Conservation (phyloP, 805 yeast species). For the Yarrowia sp. region DNA sequence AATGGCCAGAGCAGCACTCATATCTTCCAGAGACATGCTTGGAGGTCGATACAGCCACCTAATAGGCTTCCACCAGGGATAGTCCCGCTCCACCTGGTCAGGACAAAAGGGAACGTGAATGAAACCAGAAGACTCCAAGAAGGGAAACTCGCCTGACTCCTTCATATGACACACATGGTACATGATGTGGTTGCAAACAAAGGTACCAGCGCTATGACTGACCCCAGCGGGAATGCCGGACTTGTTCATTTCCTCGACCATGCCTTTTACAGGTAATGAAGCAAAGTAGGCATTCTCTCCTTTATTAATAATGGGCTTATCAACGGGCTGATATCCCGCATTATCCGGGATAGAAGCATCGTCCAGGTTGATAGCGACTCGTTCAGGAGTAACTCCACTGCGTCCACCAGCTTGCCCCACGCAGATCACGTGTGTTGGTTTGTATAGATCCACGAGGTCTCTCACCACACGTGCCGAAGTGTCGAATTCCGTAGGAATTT, state of each 20-base stretch:
- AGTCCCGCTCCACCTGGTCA: background rate
- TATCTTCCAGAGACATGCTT: conserved; percentile 1
- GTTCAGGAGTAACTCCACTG: conserved; percentile 9
- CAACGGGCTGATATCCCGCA: background rate
- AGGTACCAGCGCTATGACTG: conserved; percentile 1
- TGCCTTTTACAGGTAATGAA: background rate
- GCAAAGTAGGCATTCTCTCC: background rate
- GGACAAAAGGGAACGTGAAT: conserved; percentile 6
- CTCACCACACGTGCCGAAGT: background rate
- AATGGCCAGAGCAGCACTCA: background rate
- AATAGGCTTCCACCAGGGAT: conserved; percentile 10
- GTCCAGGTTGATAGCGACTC: conserved; percentile 12
- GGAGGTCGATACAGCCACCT: conserved; percentile 11
- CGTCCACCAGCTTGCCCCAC: conserved; percentile 25
- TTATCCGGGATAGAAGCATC: conserved; percentile 14
- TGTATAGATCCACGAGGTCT: background rate
- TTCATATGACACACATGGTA: background rate
- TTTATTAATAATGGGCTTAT: background rate
- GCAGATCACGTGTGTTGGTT: background rate
- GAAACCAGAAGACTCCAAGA: background rate
- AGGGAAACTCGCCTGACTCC: conserved; percentile 13
- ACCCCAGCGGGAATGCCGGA: background rate
- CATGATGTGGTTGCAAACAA: conserved; percentile 22
- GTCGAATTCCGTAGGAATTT: conserved; percentile 16
- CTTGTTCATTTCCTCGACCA: background rate